Base-by-base conservation (phyloP, 257 asterid species). In the Ligustrum vulgare region DNA sequence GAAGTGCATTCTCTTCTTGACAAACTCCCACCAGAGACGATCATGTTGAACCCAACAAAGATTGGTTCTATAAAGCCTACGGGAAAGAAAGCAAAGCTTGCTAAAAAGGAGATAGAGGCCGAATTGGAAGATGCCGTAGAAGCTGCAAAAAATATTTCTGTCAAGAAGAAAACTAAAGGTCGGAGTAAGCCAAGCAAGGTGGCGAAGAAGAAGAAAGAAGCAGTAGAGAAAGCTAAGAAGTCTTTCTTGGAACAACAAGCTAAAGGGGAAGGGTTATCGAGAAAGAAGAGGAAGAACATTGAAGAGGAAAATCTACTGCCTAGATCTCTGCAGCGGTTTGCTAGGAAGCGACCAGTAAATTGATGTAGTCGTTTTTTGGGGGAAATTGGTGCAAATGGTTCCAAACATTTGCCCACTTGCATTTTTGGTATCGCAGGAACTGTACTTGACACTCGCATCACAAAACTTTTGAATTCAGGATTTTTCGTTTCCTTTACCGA, bases 1-100 rank as follows among this genome's bases (percentile, higher is more conserved):
- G 99, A 93, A 83, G 87, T 95, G 8, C 88, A 77, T 5, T 73
- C 92, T 22, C 98, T 95, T 77, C 97, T 95, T 16, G 99, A 95
- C 73, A 95, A 95, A 76, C 88, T 95, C 7, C 99, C 98, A 1
- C 97, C 99, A 0, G 99, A 93, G 88, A 87, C 99, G 1, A 90
- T 95, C 78, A 93, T 93, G 99, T 73, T 95, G 87, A 94, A 95
- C 80, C 99, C 99, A 0, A 78, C 96, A 4, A 93, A 84, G 86
- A 93, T 95, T 60, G 99, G 99, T 43, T 84, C 96, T 2, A 88
- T 93, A 79, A 87, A 75, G 87, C 78, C 90, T 28, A 34, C 80
- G 13, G 80, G 84, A 84, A 91, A 80, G 88, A 91, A 78, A 75
- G 94, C 76, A 64, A 82, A 77, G 84, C 80, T 74, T 13, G 83